Evolutionary conservation across 2,329 filamentous ascomycete species (phyloP), one percentile per base, ranked within the genome.

Genomic region (Macrophomina phaseolina): DNA sequence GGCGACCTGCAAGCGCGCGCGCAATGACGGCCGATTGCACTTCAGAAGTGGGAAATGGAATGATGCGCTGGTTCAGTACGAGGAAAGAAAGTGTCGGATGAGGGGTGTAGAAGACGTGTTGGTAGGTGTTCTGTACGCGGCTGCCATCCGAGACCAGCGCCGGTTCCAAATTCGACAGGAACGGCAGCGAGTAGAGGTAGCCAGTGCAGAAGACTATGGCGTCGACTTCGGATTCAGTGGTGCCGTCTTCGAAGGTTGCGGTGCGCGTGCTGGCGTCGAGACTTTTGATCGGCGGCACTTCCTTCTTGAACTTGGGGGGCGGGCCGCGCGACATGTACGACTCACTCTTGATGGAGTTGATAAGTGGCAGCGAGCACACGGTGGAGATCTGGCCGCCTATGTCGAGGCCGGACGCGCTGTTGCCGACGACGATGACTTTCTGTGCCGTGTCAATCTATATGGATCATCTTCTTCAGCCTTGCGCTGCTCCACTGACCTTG

Each of bases 171-270:
- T 68, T 45, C 2, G 84, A 72, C 0, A 89, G 75, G 73, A 97
- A 97, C 0, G 93, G 93, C 67, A 91, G 91, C 5, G 90, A 89
- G 79, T 92, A 97, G 66, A 97, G 86, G 73, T 96, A 98, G 0
- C 94, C 94, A 0, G 94, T 97, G 76, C 92, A 94, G 78, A 94
- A 97, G 34, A 98, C 76, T 5, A 97, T 81, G 1, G 87, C 86
- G 73, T 97, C 94, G 66, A 98, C 79, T 40, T 89, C 81, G 3
- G 80, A 80, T 73, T 93, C 91, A 9, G 90, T 74, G 0, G 82
- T 82, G 2, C 90, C 90, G 72, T 92, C 84, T 48, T 84, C 82
- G 69, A 96, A 92, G 38, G 85, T 82, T 1, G 95, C 84, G 3
- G 85, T 88, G 69, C 87, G 84, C 62, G 85, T 80, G 49, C n/a